These are phyloP conservation scores for Caryopteris hybrid DNA, from an alignment of 305 asterid species.

Conservation along the genomic window DNA sequence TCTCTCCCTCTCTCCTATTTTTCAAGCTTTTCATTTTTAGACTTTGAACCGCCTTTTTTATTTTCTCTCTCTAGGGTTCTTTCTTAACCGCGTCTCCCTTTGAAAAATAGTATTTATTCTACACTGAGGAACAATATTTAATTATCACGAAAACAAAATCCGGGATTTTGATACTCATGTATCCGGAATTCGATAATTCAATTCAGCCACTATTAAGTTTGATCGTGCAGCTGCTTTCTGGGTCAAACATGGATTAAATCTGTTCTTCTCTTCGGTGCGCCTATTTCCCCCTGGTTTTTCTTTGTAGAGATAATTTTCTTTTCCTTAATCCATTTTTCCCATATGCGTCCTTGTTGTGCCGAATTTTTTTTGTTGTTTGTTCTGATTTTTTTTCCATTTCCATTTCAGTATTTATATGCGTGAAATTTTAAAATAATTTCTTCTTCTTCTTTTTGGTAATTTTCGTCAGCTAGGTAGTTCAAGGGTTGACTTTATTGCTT, in stretches of 20 bases:
- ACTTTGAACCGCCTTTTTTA: conserved; percentile 33
- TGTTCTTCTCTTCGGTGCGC: conserved; percentile 21
- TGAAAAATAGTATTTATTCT: not conserved
- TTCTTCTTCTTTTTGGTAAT: not conserved
- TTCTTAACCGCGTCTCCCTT: conserved; percentile 47
- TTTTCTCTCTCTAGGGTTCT: conserved; percentile 44
- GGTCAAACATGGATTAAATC: conserved; percentile 46
- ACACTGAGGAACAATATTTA: not conserved
- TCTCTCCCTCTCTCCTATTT: conserved; percentile 1
- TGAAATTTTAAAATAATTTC: no score
- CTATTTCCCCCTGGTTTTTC: not conserved
- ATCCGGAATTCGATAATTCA: conserved; percentile 5
- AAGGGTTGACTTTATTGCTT: conserved; percentile 20
- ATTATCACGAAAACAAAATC: not conserved
- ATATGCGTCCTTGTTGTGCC: no score
- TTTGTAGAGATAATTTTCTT: no score
- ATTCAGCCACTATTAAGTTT: conserved; percentile 14
- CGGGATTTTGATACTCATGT: not conserved
- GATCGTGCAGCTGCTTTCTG: conserved; percentile 24
- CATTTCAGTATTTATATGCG: no score
- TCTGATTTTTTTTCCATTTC: no score
- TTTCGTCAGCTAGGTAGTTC: not conserved
- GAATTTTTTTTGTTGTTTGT: no score
- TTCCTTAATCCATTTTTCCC: no score
- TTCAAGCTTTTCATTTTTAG: conserved; percentile 20